phyloP scores from a whole-genome alignment of 1,284 basidiomycete genomes.

The Caloboletus inedulis region DNA sequence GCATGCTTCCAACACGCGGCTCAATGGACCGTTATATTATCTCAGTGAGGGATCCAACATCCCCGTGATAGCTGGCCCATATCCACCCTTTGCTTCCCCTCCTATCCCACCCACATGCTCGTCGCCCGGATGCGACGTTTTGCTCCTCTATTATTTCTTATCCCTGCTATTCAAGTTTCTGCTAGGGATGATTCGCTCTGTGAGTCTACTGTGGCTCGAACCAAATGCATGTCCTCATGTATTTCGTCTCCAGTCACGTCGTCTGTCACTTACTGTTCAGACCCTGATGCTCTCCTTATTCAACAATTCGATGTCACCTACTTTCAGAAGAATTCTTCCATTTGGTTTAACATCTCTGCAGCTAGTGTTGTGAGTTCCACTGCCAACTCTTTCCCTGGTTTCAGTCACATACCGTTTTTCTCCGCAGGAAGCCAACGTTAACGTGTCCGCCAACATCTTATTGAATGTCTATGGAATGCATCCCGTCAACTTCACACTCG shows the following conservation, averaged over 20 bases:
- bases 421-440: constrained; percentile 65
- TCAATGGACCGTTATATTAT: constrained; percentile 27
- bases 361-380: constrained; percentile 61
- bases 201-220: constrained; percentile 36
- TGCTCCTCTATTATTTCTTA: constrained; percentile 40
- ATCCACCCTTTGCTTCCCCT: constrained; percentile 18
- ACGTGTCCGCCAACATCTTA: constrained; percentile 75
- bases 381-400: constrained; percentile 13
- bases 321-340: constrained; percentile 64
- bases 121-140: constrained; percentile 71
- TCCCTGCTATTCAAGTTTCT: constrained; percentile 40
- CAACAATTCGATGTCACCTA: constrained; percentile 80
- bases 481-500: constrained; percentile 73
- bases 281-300: constrained; percentile 75
- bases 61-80: constrained; percentile 32
- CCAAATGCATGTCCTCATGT: background rate
- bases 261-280: constrained; percentile 84
- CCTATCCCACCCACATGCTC: constrained; percentile 43
- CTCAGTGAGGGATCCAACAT: constrained; percentile 4
- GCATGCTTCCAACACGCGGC: constrained; percentile 30
- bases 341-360: constrained; percentile 73
- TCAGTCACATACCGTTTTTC: constrained; percentile 29
- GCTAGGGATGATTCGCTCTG: constrained; percentile 57
- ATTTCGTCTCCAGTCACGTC: constrained; percentile 59
- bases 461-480: constrained; percentile 81